Conservation (phyloP, 345 rosid genomes). For the Salix purpurea region DNA sequence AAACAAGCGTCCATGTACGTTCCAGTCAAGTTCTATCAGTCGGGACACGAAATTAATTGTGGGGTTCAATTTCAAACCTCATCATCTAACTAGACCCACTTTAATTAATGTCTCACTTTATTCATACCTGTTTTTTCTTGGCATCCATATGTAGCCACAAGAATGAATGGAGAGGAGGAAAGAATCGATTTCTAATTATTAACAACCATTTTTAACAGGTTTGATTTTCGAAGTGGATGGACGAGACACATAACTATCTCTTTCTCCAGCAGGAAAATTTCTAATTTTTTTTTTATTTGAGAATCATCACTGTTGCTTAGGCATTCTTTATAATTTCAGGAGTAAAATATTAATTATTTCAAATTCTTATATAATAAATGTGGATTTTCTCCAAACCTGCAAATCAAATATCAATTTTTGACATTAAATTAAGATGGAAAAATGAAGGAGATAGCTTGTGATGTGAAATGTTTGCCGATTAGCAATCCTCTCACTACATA, state of each 20-base stretch:
- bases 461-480: not conserved
- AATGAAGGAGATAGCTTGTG: not conserved
- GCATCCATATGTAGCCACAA: not conserved
- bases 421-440: too few species aligned
- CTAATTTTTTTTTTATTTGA: too few species aligned
- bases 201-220: too few species aligned
- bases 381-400: too few species aligned
- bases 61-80: not conserved
- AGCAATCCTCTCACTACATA: not conserved
- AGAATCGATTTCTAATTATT: not conserved
- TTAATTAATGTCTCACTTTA: not conserved
- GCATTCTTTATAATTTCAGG: too few species aligned
- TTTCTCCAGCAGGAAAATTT: too few species aligned
- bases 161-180: not conserved
- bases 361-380: too few species aligned
- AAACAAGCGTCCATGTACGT: not conserved
- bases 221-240: too few species aligned
- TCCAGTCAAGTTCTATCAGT: not conserved
- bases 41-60: not conserved
- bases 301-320: too few species aligned
- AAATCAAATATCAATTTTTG: too few species aligned
- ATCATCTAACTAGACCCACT: not conserved
- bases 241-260: too few species aligned
- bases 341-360: too few species aligned
- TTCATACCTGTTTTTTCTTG: not conserved